A percentile compares a stretch with the other conserved stretches of the same genome.
Conservation (phyloP, 441 rosid species). For the Erysimum cheiri region DNA sequence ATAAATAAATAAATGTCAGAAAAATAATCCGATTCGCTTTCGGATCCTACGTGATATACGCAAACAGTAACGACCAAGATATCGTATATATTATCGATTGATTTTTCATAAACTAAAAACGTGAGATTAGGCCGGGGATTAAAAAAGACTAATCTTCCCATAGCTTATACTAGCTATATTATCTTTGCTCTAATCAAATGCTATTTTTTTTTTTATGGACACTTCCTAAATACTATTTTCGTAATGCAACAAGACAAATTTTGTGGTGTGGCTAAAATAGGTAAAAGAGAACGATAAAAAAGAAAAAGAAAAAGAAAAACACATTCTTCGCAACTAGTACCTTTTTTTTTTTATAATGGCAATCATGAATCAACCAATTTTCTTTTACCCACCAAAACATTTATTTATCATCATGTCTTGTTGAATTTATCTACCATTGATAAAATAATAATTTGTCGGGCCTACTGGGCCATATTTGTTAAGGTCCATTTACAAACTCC, state of each 20-base stretch:
- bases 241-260: not conserved
- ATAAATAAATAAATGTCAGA: not conserved
- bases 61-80: conserved; percentile 28
- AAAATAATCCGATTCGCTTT: conserved; percentile 33
- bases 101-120: not conserved
- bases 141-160: not conserved
- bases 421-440: not conserved
- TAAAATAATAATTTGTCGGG: not conserved
- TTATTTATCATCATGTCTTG: not conserved
- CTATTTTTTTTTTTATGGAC: no score
- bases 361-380: no score
- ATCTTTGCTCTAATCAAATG: no score
- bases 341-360: no score
- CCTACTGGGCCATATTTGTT: not conserved
- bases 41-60: conserved; percentile 34
- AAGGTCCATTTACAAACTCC: not conserved
- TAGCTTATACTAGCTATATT: not conserved
- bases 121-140: conserved; percentile 3
- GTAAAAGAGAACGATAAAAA: not conserved
- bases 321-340: not conserved
- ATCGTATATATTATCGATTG: conserved; percentile 2
- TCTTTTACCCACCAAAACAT: not conserved
- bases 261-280: not conserved
- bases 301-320: no score
- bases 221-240: not conserved